Base-by-base conservation (phyloP, 495 filamentous ascomycete species). In the Daldinia childiae region DNA sequence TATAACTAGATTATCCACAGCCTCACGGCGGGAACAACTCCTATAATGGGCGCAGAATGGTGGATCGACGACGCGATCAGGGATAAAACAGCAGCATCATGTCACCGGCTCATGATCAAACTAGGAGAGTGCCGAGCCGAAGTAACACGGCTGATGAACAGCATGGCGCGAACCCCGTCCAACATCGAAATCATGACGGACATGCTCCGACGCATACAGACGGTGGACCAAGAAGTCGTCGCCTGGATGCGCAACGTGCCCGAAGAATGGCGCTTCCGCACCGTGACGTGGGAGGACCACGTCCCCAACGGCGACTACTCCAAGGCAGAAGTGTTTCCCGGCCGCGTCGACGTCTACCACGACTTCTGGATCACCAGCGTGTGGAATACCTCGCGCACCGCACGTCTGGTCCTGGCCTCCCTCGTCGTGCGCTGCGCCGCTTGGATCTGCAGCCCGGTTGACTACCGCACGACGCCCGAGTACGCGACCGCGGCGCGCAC, bases 391-490 rank as follows among this genome's bases (percentile, higher is more conserved):
- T 77, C 77, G n/a, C 74, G 85, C 6, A 76, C 80, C 1, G 76
- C 80, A 6, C 70, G 86, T 4, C 63, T 88, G n/a, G 76, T 82
- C n/a, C 73, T 87, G 11, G 77, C 78, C 17, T 79, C 79, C 6
- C 69, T 83, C 15, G 78, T 79, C 21, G 79, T 87, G 1, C 79
- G 86, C 8, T 86, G 85, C 71, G 81, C 83, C 6, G 85, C 85
- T 4, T 87, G 84, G 84, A 71, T 82, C 17, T 83, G 80, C 62
- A 71, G 78, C 21, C 86, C 86, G 1, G 79, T 81, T 7, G 85
- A 88, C 68, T 87, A 86, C 58, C 74, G 84, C 29, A 86, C 83
- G 0, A 87, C 85, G 24, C 80, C 82, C 26, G 83, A 87, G 78
- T 87, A 87, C 55, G 83, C 83, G 24, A 74, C 77, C 0, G 80